Conservation (phyloP, 2,329 filamentous ascomycete species). For the Teratosphaeria pseudoeucalypti region DNA sequence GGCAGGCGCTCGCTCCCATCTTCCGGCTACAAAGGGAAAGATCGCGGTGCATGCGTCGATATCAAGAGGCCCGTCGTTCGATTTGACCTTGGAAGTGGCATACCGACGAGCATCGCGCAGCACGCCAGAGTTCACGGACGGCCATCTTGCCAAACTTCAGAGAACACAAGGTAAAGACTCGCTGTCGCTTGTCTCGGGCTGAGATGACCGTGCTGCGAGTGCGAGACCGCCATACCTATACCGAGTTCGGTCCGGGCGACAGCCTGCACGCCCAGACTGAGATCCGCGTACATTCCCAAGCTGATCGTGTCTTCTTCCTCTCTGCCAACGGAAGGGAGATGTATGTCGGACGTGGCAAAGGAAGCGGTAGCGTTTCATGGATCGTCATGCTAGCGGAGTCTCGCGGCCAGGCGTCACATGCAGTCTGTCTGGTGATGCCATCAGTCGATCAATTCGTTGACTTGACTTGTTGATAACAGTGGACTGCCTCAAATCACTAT, state of each 20-base stretch:
- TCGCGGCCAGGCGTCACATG: too few relatives aligned
- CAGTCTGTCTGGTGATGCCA: too few relatives aligned
- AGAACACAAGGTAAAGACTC: too few relatives aligned
- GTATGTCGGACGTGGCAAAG: too few relatives aligned
- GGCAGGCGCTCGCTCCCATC: background rate
- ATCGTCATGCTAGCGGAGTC: too few relatives aligned
- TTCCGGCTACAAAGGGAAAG: background rate
- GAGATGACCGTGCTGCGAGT: background rate
- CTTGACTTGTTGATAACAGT: too few relatives aligned
- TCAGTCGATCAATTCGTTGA: too few relatives aligned
- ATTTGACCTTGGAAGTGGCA: background rate
- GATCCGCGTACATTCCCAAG: background rate
- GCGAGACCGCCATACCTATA: background rate
- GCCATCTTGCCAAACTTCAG: too few relatives aligned
- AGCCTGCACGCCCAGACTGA: background rate
- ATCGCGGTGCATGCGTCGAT: background rate
- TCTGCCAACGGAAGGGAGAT: background rate
- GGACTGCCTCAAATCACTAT: too few relatives aligned
- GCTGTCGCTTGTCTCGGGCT: background rate
- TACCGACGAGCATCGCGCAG: too few relatives aligned
- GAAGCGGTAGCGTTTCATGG: too few relatives aligned
- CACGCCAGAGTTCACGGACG: too few relatives aligned
- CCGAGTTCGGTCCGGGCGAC: background rate
- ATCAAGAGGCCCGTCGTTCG: background rate
- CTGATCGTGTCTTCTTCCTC: background rate